Evolutionary conservation across 768 basidiomycete species (phyloP).

Genomic region (Agrocybe chaxingu): DNA sequence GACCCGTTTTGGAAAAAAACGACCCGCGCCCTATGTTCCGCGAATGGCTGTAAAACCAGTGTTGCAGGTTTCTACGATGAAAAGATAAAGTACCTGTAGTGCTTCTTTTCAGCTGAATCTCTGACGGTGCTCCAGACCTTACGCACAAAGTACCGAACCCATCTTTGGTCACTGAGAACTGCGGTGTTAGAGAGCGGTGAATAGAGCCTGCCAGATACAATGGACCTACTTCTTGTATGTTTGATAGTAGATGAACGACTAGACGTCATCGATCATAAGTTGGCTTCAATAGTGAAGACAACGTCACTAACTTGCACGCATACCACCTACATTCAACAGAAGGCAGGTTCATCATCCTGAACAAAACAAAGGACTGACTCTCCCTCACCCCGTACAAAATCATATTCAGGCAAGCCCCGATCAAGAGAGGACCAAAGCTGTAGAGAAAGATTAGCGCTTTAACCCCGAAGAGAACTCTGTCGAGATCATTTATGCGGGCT

Average conservation of each 20-base stretch:
- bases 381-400: constrained; percentile 31
- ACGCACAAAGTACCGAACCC: constrained; percentile 32
- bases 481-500: too few relatives aligned
- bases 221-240: constrained; percentile 27
- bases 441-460: too few relatives aligned
- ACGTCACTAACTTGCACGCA: too few relatives aligned
- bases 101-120: background rate
- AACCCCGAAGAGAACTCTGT: too few relatives aligned
- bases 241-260: constrained; percentile 34
- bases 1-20: too few relatives aligned
- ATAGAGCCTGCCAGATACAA: background rate
- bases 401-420: constrained; percentile 28
- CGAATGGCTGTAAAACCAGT: constrained; percentile 29
- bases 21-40: too few relatives aligned
- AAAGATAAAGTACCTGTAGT: constrained; percentile 27
- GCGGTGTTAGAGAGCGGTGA: background rate
- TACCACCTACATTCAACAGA: too few relatives aligned
- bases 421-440: constrained; percentile 9
- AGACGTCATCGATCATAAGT: background rate
- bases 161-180: constrained; percentile 24
- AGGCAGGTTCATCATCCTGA: too few relatives aligned
- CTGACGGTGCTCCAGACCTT: background rate
- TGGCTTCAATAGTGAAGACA: background rate
- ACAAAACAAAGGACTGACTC: background rate
- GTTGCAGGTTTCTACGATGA: constrained; percentile 33